Percentiles rank a stretch among this genome's conserved stretches.
Evolutionary conservation across 75 land plant genomes (phyloP).

Genomic region (Cryptomeria japonica): DNA sequence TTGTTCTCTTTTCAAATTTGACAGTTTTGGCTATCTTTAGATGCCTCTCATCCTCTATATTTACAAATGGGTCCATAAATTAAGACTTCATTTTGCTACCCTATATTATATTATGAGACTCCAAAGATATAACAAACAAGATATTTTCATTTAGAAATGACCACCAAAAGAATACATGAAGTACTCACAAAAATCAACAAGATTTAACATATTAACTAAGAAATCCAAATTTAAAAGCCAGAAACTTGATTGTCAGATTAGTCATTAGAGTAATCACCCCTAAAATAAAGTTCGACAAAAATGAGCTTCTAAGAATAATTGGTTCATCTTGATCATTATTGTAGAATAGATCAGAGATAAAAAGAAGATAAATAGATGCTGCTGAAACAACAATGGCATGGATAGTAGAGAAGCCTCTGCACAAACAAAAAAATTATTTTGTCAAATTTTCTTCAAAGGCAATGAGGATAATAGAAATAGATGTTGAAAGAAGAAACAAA

Average conservation of each 20-base stretch:
- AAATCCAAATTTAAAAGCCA: neutral
- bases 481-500: neutral
- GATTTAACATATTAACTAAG: neutral
- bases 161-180: neutral
- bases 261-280: constrained; percentile 50
- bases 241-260: neutral
- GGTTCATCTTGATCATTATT: constrained; percentile 36
- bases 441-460: too few species aligned
- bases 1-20: neutral
- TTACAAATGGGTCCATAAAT: neutral
- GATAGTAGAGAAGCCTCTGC: constrained; percentile 79
- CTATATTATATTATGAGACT: neutral
- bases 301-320: constrained; percentile 37
- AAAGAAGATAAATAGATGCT: constrained; percentile 52
- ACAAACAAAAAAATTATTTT: neutral
- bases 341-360: constrained; percentile 51
- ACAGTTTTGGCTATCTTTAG: neutral
- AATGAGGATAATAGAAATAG: neutral
- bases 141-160: neutral
- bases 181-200: neutral
- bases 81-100: neutral
- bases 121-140: neutral
- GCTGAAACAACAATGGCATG: constrained; percentile 63
- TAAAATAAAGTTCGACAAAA: constrained; percentile 43
- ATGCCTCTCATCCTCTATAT: neutral